Conservation (phyloP, 2,329 filamentous ascomycete genomes). For the Epichloe aotearoae region DNA sequence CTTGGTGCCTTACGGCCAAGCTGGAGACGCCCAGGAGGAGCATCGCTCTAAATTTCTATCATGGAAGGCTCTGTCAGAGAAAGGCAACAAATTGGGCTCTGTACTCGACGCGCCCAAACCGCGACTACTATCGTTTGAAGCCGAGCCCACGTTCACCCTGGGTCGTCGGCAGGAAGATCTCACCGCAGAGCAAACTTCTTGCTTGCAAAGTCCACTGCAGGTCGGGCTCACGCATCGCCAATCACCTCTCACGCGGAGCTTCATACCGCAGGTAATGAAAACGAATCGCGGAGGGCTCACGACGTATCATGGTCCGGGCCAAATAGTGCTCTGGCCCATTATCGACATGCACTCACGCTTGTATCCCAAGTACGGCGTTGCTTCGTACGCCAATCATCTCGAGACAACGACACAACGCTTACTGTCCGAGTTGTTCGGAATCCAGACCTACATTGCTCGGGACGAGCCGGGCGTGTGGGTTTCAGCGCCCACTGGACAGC, state of each 20-base stretch:
- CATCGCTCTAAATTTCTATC: slow-evolving; percentile 20
- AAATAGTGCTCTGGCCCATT: slow-evolving; percentile 84
- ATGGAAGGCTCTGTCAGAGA: slow-evolving; percentile 19
- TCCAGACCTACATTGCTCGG: slow-evolving; percentile 47
- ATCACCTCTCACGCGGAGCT: slow-evolving; percentile 19
- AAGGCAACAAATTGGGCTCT: slow-evolving; percentile 12
- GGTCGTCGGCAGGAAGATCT: slow-evolving; percentile 62
- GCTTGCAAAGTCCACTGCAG: slow-evolving; percentile 28
- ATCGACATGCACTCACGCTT: slow-evolving; percentile 55
- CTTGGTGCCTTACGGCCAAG: slow-evolving; percentile 19
- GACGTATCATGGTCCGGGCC: slow-evolving; percentile 90
- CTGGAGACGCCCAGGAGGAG: slow-evolving; percentile 19
- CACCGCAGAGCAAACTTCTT: slow-evolving; percentile 28
- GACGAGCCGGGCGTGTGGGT: slow-evolving; percentile 82
- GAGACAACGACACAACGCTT: slow-evolving; percentile 63
- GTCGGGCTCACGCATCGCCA: slow-evolving; percentile 13
- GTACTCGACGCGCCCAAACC: slow-evolving; percentile 38
- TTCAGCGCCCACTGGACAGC: slow-evolving; percentile 12
- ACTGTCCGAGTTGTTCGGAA: slow-evolving; percentile 40
- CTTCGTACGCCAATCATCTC: slow-evolving; percentile 65
- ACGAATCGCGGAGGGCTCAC: slow-evolving; percentile 79
- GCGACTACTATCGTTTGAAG: slow-evolving; percentile 69
- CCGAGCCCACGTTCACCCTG: slow-evolving; percentile 74
- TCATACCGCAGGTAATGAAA: slow-evolving; percentile 48
- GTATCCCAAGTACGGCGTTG: slow-evolving; percentile 50